Evolutionary conservation across 345 rosid species (phyloP).

Genomic region (Euphorbia pulcherrima): DNA sequence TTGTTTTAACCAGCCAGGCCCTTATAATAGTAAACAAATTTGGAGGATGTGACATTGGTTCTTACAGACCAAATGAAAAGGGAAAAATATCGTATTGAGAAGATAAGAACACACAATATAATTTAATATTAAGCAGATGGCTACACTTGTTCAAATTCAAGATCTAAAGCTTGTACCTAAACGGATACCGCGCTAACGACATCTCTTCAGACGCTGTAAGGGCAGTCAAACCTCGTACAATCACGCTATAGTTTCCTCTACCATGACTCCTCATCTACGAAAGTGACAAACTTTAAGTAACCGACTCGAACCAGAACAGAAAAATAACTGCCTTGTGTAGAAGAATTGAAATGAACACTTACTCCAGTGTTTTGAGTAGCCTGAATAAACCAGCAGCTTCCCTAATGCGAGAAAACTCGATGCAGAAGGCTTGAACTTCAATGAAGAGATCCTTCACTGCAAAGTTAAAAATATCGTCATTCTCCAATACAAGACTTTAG

Average conservation of each 20-base stretch:
- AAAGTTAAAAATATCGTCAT: conserved; percentile 8
- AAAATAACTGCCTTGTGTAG: background rate
- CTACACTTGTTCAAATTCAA: background rate
- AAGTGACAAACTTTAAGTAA: background rate
- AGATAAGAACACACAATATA: background rate
- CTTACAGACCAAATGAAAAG: too few relatives aligned
- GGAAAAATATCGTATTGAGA: too few relatives aligned
- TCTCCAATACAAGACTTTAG: background rate
- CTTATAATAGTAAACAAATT: too few relatives aligned
- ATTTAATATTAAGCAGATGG: background rate
- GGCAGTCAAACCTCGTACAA: too few relatives aligned
- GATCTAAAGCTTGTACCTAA: background rate
- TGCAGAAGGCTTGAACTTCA: conserved; percentile 97
- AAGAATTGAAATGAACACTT: background rate
- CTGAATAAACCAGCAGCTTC: conserved; percentile 90
- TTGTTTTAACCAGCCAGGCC: too few relatives aligned
- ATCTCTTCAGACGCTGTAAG: too few relatives aligned
- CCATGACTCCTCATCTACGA: conserved; percentile 21
- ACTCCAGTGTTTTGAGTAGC: conserved; percentile 70
- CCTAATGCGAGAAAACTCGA: conserved; percentile 82
- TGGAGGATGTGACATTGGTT: too few relatives aligned
- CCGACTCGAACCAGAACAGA: background rate
- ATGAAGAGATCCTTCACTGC: conserved; percentile 91
- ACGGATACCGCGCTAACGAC: background rate
- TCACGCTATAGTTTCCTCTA: background rate